phyloP scores from a whole-genome alignment of 1,284 basidiomycete genomes.

The Stereum hirsutum region DNA sequence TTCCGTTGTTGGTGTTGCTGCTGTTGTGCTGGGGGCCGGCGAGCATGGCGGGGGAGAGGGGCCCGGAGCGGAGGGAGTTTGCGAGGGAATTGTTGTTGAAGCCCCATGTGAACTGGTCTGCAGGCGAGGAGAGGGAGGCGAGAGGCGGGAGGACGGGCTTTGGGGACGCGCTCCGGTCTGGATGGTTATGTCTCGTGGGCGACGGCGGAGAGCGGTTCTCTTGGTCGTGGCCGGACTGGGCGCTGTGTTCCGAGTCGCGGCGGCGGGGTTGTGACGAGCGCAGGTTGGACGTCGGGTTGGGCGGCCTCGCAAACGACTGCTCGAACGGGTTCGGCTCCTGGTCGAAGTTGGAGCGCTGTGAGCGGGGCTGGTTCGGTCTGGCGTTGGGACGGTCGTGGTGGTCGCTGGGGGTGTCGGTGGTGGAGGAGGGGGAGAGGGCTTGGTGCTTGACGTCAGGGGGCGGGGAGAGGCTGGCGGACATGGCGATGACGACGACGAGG shows the following conservation, averaged over 20 bases:
- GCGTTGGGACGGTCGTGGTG: slow-evolving; percentile 23
- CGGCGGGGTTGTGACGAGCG: slow-evolving; percentile 24
- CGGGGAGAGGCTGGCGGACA: slow-evolving; percentile 4
- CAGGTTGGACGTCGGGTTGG: slow-evolving; percentile 32
- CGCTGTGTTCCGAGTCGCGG: too few relatives aligned
- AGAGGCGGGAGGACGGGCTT: slow-evolving; percentile 79
- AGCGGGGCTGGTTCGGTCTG: slow-evolving; percentile 45
- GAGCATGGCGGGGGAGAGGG: slow-evolving; percentile 92
- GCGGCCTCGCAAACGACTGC: slow-evolving; percentile 62
- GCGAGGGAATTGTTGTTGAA: slow-evolving; percentile 46
- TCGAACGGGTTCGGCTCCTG: slow-evolving; percentile 97
- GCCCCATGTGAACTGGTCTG: slow-evolving; percentile 73
- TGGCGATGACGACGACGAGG: background rate
- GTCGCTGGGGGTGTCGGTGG: slow-evolving; percentile 9
- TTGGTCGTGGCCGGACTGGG: too few relatives aligned
- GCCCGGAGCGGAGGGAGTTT: slow-evolving; percentile 83
- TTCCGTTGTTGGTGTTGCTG: slow-evolving; percentile 19
- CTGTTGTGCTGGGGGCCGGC: slow-evolving; percentile 74
- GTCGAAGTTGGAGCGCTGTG: slow-evolving; percentile 44
- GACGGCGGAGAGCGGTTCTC: slow-evolving; percentile 13
- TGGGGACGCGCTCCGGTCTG: slow-evolving; percentile 23
- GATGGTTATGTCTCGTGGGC: slow-evolving; percentile 10
- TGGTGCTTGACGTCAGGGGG: slow-evolving; percentile 13
- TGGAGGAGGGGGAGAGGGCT: slow-evolving; percentile 6
- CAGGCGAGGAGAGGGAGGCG: slow-evolving; percentile 78